Base-by-base conservation (phyloP, 371 early-diverging fungal species). In the Parasitella parasitica region DNA sequence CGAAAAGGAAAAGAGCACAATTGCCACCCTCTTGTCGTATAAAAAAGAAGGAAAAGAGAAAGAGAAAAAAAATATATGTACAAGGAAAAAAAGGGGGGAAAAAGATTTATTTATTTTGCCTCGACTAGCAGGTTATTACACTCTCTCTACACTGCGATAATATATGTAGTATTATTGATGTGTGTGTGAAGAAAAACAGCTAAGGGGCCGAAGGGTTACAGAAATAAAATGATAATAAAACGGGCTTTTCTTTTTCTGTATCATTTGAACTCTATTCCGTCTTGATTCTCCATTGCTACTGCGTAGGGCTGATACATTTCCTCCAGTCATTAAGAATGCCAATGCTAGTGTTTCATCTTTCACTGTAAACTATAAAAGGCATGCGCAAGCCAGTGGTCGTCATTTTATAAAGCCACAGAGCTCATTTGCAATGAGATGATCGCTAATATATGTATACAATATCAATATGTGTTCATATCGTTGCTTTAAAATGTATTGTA, bases 201-300 rank as follows among this genome's bases (percentile, higher is more conserved):
- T 54, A 66, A 60, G 56, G 57, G 41, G 56, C 66, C 60, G 55
- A 66, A 66, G 66, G 60, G 66, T 66, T 60, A 66, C 59, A 66
- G 60, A 66, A 60, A 18, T 43, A 43, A 22, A 16, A 43, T 43
- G 43, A 43, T 43, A 43, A 43, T 43, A 43, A 43, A 43, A 43
- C 43, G 43, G 43, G 43, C 43, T 43, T 43, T 43, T 43, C 43
- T 43, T 43, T 43, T 43, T 43, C 43, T 43, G 43, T 43, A 43
- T 43, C 43, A 43, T 43, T 43, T 43, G 43, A 43, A 43, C 43
- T 43, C 22, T 43, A 43, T 43, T 41, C 43, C 43, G 22, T 41
- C 41, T 41, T 43, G 8, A 11, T 11, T 8, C 18, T 43, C 20
- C 43, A 43, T 11, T 43, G 43, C 12, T 18, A 20, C 15, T 39